Evolutionary conservation across 2,329 filamentous ascomycete genomes (phyloP).

Genomic region (Raffaelea albimanens): DNA sequence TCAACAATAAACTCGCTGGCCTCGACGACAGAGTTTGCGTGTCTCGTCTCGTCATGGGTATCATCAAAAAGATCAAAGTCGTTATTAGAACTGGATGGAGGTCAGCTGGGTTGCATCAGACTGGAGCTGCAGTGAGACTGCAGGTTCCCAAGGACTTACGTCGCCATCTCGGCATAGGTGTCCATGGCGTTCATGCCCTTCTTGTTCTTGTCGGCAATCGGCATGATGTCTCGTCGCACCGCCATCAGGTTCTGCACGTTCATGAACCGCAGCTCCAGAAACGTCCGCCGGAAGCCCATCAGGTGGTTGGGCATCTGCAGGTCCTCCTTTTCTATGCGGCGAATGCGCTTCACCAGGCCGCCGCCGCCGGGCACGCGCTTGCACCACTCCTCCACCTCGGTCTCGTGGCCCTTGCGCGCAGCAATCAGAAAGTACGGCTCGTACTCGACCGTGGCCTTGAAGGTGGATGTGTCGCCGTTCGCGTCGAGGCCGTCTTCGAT

Average conservation of each 20-base stretch:
- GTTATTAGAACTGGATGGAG: conserved; percentile 31
- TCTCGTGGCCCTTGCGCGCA: conserved; percentile 77
- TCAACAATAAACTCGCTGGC: conserved; percentile 97
- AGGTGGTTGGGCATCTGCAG: conserved; percentile 92
- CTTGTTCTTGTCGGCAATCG: conserved; percentile 91
- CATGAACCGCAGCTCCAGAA: conserved; percentile 75
- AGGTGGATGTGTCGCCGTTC: conserved; percentile 75
- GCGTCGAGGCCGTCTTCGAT: conserved; percentile 90
- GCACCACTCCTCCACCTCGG: conserved; percentile 94
- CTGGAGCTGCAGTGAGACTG: background rate
- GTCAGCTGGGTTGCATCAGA: background rate
- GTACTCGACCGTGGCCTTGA: conserved; percentile 94
- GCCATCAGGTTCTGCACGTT: conserved; percentile 81
- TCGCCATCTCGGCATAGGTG: conserved; percentile 92
- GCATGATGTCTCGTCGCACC: conserved; percentile 76
- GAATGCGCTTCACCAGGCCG: conserved; percentile 70
- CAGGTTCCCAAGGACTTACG: conserved; percentile 41
- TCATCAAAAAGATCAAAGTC: conserved; percentile 94
- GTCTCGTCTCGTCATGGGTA: conserved; percentile 70
- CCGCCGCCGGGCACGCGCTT: conserved; percentile 66
- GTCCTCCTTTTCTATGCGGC: conserved; percentile 82
- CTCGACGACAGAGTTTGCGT: conserved; percentile 64
- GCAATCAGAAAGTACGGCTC: conserved; percentile 94
- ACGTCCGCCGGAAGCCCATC: conserved; percentile 79
- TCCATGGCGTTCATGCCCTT: conserved; percentile 96